Conservation (phyloP, 2,329 filamentous ascomycete species). For the Paecilomyces dactylethromorphus region DNA sequence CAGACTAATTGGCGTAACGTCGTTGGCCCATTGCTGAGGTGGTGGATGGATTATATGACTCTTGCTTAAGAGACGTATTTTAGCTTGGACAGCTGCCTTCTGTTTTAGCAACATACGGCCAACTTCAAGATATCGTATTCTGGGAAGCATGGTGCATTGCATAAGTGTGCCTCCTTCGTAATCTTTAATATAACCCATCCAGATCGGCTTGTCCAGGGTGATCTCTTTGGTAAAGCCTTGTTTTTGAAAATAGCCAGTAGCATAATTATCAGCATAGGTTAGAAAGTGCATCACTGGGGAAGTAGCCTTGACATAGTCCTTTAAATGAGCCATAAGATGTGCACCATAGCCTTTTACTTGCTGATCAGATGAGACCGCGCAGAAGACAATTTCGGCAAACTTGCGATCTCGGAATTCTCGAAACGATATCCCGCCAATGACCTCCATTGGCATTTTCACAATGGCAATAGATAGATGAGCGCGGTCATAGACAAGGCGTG, state of each 20-base stretch:
- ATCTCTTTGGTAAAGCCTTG: slow-evolving; percentile 99
- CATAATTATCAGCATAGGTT: slow-evolving; percentile 98
- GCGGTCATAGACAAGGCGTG: slow-evolving; percentile 91
- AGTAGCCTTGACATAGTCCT: slow-evolving; percentile 96
- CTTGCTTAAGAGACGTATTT: slow-evolving; percentile 85
- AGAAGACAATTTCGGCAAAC: slow-evolving; percentile 98
- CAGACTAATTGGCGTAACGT: slow-evolving; percentile 69
- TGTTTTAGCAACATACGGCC: slow-evolving; percentile 95
- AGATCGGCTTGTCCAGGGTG: slow-evolving; percentile 77
- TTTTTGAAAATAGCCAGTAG: slow-evolving; percentile 98
- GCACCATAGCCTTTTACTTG: slow-evolving; percentile 98
- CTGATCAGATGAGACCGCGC: slow-evolving; percentile 93
- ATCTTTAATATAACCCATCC: slow-evolving; percentile 99
- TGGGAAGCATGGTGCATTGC: slow-evolving; percentile 97
- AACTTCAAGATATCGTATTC: slow-evolving; percentile 86
- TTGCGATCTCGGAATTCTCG: slow-evolving; percentile 84
- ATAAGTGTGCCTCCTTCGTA: slow-evolving; percentile 99
- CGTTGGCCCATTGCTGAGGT: slow-evolving; percentile 78
- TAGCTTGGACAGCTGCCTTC: slow-evolving; percentile 89
- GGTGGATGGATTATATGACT: slow-evolving; percentile 81
- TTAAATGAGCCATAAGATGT: slow-evolving; percentile 95
- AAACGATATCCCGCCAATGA: slow-evolving; percentile 92
- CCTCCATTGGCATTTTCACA: slow-evolving; percentile 90
- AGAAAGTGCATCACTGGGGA: slow-evolving; percentile 98
- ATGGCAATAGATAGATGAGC: slow-evolving; percentile 96